These are phyloP conservation scores for Gyromitra esculenta DNA, from an alignment of 2,329 filamentous ascomycete species.

Conservation along the genomic window DNA sequence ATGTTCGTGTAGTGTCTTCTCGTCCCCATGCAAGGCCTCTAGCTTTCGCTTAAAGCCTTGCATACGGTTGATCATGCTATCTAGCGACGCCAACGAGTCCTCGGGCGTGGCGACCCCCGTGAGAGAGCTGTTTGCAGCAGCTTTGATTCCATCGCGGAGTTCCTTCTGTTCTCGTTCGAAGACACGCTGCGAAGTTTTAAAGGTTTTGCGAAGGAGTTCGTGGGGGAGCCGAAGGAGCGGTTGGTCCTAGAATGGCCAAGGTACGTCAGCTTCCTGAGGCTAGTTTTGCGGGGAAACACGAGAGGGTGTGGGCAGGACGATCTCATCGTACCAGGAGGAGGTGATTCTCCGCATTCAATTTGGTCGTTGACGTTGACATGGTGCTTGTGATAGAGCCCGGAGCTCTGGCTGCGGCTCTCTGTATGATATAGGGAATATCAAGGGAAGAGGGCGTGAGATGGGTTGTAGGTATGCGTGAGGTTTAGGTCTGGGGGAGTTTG, in stretches of 20 bases:
- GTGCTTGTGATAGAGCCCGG: conserved; percentile 3
- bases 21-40: conserved; percentile 78
- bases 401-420: background rate
- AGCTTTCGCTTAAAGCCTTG: conserved; percentile 90
- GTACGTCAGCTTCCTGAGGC: conserved; percentile 51
- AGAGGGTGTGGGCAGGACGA: conserved; percentile 18
- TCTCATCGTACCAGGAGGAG: conserved; percentile 72
- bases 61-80: conserved; percentile 85
- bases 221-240: conserved; percentile 90
- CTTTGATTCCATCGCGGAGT: conserved; percentile 70
- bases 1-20: conserved; percentile 78
- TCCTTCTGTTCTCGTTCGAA: conserved; percentile 76
- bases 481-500: conserved; percentile 2
- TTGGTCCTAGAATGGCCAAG: conserved; percentile 74
- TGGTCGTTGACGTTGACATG: conserved; percentile 65
- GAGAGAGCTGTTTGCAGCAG: conserved; percentile 67
- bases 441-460: conserved; percentile 5
- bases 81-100: conserved; percentile 77
- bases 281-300: conserved; percentile 17
- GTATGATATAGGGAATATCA: background rate
- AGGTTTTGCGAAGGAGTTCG: conserved; percentile 92
- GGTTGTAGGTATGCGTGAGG: background rate
- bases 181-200: conserved; percentile 81
- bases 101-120: conserved; percentile 68
- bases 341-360: conserved; percentile 78